phyloP scores from a whole-genome alignment of 1,284 basidiomycete species.

The Ustilago sp. region DNA sequence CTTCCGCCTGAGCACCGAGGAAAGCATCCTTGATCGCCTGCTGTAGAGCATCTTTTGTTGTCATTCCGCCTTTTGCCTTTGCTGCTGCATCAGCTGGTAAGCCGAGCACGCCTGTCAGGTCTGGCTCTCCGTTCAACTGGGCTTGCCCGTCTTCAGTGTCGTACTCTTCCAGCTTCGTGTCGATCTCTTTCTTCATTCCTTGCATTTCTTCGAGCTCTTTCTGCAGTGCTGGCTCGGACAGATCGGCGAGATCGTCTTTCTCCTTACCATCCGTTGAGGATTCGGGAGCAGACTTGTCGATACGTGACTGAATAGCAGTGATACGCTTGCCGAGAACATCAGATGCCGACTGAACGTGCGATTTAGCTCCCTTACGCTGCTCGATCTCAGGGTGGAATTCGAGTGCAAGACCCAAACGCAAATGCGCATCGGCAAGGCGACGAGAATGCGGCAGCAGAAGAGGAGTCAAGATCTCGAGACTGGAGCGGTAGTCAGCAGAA shows the following conservation, averaged over 20 bases:
- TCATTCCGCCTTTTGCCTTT: conserved; percentile 18
- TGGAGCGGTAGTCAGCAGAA: conserved; percentile 59
- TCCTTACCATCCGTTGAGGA: conserved; percentile 28
- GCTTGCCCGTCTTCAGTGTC: conserved; percentile 42
- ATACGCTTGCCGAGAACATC: conserved; percentile 51
- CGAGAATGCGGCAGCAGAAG: conserved; percentile 62
- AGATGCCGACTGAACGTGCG: conserved; percentile 56
- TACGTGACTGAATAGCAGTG: conserved; percentile 44
- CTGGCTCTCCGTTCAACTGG: conserved; percentile 52
- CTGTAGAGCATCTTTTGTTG: conserved; percentile 58
- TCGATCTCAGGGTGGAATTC: conserved; percentile 64
- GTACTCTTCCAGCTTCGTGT: conserved; percentile 65
- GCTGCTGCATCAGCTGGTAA: conserved; percentile 32
- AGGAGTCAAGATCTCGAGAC: conserved; percentile 54
- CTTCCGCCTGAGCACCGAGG: conserved; percentile 50
- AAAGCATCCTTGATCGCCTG: conserved; percentile 67
- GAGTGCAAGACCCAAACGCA: conserved; percentile 66
- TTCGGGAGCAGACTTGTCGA: conserved; percentile 4
- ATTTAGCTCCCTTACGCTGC: conserved; percentile 47
- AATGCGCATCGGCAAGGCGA: conserved; percentile 64
- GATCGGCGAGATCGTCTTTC: conserved; percentile 55
- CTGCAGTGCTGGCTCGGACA: conserved; percentile 41
- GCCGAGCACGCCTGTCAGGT: conserved; percentile 29
- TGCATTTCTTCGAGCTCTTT: conserved; percentile 58
- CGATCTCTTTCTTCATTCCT: conserved; percentile 63